Conservation (phyloP, 768 basidiomycete species). For the Solioccasus polychromus region DNA sequence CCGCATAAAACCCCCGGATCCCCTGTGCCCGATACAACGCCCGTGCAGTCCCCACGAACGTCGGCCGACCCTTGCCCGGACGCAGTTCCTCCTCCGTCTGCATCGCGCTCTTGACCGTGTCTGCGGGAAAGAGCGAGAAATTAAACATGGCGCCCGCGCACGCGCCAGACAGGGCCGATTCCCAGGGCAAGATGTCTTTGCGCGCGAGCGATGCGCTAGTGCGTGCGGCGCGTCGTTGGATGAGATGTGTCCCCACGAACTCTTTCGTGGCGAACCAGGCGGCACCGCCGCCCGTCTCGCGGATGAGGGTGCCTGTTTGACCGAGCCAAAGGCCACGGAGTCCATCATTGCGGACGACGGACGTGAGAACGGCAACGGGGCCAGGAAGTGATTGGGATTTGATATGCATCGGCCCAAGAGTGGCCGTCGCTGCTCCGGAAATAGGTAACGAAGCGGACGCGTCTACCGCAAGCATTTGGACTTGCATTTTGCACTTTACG, state of each 20-base stretch:
- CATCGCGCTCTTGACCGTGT: slow-evolving; percentile 91
- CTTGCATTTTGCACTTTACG: slow-evolving; percentile 98
- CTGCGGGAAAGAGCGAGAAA: slow-evolving; percentile 90
- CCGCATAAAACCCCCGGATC: slow-evolving; percentile 83
- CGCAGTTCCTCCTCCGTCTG: slow-evolving; percentile 91
- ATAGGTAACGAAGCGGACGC: slow-evolving; percentile 13
- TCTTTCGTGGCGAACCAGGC: slow-evolving; percentile 95
- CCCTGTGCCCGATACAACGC: slow-evolving; percentile 78
- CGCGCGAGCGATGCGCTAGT: slow-evolving; percentile 30
- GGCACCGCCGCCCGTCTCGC: slow-evolving; percentile 87
- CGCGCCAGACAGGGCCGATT: slow-evolving; percentile 85
- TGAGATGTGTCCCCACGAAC: slow-evolving; percentile 59
- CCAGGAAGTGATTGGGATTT: slow-evolving; percentile 53
- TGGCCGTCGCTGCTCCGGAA: slow-evolving; percentile 15
- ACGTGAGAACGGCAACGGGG: slow-evolving; percentile 62
- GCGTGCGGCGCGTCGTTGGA: slow-evolving; percentile 43
- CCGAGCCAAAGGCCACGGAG: slow-evolving; percentile 93
- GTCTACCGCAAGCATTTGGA: slow-evolving; percentile 68
- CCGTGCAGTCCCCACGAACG: slow-evolving; percentile 55
- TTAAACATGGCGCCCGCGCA: slow-evolving; percentile 84
- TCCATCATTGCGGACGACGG: slow-evolving; percentile 65
- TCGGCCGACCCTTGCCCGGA: slow-evolving; percentile 42
- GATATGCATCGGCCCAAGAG: slow-evolving; percentile 6
- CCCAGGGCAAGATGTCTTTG: slow-evolving; percentile 63
- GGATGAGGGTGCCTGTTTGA: slow-evolving; percentile 88